Base-by-base conservation (phyloP, 2,329 filamentous ascomycete species). In the Talaromyces sp. region DNA sequence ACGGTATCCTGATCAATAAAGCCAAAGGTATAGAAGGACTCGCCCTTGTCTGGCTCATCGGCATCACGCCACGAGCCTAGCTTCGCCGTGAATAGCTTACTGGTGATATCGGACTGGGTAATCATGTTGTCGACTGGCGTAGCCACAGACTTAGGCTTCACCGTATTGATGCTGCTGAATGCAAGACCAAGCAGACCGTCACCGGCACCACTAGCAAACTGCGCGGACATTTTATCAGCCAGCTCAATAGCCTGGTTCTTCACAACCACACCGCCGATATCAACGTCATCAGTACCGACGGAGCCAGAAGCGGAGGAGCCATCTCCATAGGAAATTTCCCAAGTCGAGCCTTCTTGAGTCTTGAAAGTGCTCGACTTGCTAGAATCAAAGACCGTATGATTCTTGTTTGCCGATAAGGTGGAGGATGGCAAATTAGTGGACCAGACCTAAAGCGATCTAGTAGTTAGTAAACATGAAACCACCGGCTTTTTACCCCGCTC, bases 121-220 rank as follows among this genome's bases (percentile, higher is more conserved):
- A 88, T 86, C 83, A 89, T 86, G 73, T 87, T 89, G 63, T 87
- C 84, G 11, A 89, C 81, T 0, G 86, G 86, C 0, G 86, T 89
- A 14, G 74, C 70, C 51, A 86, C 82, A 0, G 78, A 74, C 4
- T 72, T 74, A 0, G 84, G 77, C 47, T 74, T 68, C 47, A 88
- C 82, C 0, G 84, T 87, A 71, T 87, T 88, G 75, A 88, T 86
- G 39, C 68, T 77, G 47, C 82, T 77, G 57, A 81, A 89, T 0
- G 85, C 87, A 20, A 90, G 79, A 3, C 87, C 87, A 1, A 89
- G 76, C 2, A 89, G 77, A 20, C 87, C 87, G 58, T 89, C 86
- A 10, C 83, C 82, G 6, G 77, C 73, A 43, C 80, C 77, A 47
- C 79, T 66, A 14, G 75, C 67, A 62, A 90, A 90, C 49, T 84